Evolutionary conservation across 2,329 filamentous ascomycete genomes (phyloP).

Genomic region (Cladophialophora yegresii): DNA sequence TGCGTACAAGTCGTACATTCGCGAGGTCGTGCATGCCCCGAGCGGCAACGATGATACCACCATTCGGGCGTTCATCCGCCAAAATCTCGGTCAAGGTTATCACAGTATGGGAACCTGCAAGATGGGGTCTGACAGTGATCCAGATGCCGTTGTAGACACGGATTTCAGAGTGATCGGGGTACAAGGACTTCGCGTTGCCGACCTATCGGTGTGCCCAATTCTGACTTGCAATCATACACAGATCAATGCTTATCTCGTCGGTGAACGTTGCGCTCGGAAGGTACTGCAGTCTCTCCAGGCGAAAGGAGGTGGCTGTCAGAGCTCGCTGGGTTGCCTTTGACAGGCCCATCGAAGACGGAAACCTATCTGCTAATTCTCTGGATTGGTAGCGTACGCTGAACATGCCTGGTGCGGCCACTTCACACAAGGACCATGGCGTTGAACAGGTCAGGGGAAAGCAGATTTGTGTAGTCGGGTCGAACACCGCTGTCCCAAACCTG

Average conservation of each 20-base stretch:
- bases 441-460: slow-evolving; percentile 1
- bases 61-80: slow-evolving; percentile 45
- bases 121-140: slow-evolving; percentile 54
- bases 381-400: too few species aligned
- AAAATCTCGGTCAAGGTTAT: slow-evolving; percentile 53
- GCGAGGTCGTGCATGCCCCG: slow-evolving; percentile 8
- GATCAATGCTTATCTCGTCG: slow-evolving; percentile 57
- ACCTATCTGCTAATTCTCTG: too few species aligned
- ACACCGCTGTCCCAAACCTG: slow-evolving; percentile 5
- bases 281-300: slow-evolving; percentile 40
- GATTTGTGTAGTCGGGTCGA: slow-evolving; percentile 4
- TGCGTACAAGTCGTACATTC: slow-evolving; percentile 6
- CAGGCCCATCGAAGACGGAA: too few species aligned
- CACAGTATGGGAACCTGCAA: slow-evolving; percentile 59
- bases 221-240: slow-evolving; percentile 54
- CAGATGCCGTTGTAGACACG: slow-evolving; percentile 52
- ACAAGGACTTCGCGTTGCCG: slow-evolving; percentile 44
- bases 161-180: slow-evolving; percentile 44
- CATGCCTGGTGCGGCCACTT: too few species aligned
- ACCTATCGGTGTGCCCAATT: slow-evolving; percentile 48
- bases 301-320: not conserved
- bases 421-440: slow-evolving; percentile 14
- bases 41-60: slow-evolving; percentile 5
- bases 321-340: too few species aligned
- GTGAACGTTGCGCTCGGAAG: slow-evolving; percentile 54